Evolutionary conservation across 345 rosid genomes (phyloP), one percentile per base, ranked within the genome.

Genomic region (Hibiscus trionum): DNA sequence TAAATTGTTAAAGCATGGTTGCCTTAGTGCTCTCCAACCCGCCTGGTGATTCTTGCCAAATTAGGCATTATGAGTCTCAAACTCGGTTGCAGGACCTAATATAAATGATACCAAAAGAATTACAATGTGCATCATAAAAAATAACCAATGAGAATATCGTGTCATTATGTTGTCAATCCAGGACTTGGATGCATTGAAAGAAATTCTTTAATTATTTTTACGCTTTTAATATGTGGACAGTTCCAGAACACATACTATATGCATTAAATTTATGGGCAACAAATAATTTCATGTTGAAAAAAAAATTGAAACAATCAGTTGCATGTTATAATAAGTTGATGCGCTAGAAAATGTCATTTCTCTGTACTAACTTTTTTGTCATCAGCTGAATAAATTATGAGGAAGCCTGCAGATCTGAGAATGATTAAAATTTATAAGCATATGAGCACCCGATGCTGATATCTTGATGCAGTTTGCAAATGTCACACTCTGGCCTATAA

Each of bases 361-460:
- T 61, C 39, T 2, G 2, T 9, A 31, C 15, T 35, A 5, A 0
- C 17, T n/a, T 29, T 62, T 62, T 62, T 62, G 3, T 62, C 47
- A 66, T 66, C 24, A 21, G 29, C 37, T 66, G 56, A 12, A 12
- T 37, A 62, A 46, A 39, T 39, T 64, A 39, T 63, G 10, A 17
- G 53, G 9, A 42, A 21, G 9, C n/a, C 1, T 21, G 21, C 6
- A 21, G 39, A 66, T 26, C 2, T 67, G 58, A 67, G 71, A 67
- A 67, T 66, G 56, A 6, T 66, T 66, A 46, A 3, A 3, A 46
- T 66, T 66, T 66, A 66, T 47, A 26, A 67, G 71, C 21, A 44
- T 17, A 47, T 49, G 58, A 47, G 42, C 21, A 16, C 47, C 42
- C 49, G 15, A 47, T 66, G 39, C 42, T 66, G 70, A 66, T 66